phyloP scores from a whole-genome alignment of 2,329 filamentous ascomycete genomes.

The Cadophora luteo-olivacea region DNA sequence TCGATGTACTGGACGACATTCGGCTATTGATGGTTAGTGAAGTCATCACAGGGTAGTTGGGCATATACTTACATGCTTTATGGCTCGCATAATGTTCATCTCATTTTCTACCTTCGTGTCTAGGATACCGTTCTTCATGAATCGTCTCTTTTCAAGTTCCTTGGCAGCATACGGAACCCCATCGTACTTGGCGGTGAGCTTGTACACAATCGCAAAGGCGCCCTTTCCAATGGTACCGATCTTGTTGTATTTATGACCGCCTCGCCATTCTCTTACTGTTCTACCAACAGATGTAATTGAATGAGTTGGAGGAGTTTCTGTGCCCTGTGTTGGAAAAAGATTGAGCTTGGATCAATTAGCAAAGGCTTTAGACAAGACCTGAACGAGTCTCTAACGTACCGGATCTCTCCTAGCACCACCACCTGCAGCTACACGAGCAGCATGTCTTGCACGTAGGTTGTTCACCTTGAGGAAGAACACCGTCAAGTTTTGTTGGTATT shows the following conservation, averaged over 20 bases:
- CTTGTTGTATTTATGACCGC: constrained; percentile 84
- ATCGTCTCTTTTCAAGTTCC: constrained; percentile 89
- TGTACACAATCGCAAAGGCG: constrained; percentile 93
- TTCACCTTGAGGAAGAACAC: constrained; percentile 61
- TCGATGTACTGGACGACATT: constrained; percentile 94
- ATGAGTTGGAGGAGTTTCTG: constrained; percentile 35
- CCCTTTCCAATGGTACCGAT: constrained; percentile 85
- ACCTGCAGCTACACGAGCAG: constrained; percentile 23
- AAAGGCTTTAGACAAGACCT: not conserved
- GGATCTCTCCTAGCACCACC: constrained; percentile 32
- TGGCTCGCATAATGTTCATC: constrained; percentile 90
- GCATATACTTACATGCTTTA: constrained; percentile 73
- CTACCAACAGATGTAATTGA: constrained; percentile 34
- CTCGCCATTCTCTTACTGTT: constrained; percentile 75
- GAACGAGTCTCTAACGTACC: constrained; percentile 29
- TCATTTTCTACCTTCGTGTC: constrained; percentile 96
- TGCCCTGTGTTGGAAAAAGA: constrained; percentile 41
- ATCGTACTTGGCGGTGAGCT: constrained; percentile 83
- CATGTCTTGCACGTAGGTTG: constrained; percentile 25
- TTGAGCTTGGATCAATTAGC: constrained; percentile 37
- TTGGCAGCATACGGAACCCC: constrained; percentile 89
- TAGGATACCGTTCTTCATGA: constrained; percentile 89
- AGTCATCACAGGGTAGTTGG: not conserved
- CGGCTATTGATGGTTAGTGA: constrained; percentile 54
- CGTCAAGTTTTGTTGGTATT: constrained; percentile 73